Conservation (phyloP, 108 stramenopile species). For the Fragilariopsis cylindrus region DNA sequence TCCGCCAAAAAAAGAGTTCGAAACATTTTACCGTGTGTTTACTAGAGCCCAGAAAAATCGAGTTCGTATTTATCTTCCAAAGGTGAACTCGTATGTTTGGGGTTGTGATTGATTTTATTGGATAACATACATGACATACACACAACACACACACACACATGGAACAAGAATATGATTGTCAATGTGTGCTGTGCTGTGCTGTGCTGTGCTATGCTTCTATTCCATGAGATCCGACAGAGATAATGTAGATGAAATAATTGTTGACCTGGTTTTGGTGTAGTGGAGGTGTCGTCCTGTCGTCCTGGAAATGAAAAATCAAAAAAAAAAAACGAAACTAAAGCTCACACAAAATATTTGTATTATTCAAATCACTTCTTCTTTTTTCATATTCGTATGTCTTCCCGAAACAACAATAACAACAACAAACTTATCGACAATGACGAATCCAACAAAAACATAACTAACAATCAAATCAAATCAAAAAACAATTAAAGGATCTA, state of each 20-base stretch:
- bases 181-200: neutral
- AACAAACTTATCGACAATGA: neutral
- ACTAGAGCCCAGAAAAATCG: neutral
- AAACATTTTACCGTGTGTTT: neutral
- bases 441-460: too few species aligned
- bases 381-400: neutral
- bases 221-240: neutral
- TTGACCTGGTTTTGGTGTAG: neutral
- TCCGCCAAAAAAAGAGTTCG: slow-evolving; percentile 1
- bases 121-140: neutral
- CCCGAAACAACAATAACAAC: neutral
- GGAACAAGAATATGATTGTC: neutral
- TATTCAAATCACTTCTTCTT: neutral
- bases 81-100: too few species aligned
- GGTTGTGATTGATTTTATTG: neutral
- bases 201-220: neutral
- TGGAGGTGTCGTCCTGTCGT: neutral
- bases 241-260: too few species aligned
- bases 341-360: neutral
- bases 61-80: too few species aligned
- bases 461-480: too few species aligned
- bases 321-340: neutral
- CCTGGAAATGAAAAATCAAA: neutral
- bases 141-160: neutral
- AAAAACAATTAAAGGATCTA: slow-evolving; percentile 54